A percentile compares a stretch with the other conserved stretches of the same genome.
phyloP scores from a whole-genome alignment of 2,329 filamentous ascomycete species.

The Ceratocystis diversiconidia region DNA sequence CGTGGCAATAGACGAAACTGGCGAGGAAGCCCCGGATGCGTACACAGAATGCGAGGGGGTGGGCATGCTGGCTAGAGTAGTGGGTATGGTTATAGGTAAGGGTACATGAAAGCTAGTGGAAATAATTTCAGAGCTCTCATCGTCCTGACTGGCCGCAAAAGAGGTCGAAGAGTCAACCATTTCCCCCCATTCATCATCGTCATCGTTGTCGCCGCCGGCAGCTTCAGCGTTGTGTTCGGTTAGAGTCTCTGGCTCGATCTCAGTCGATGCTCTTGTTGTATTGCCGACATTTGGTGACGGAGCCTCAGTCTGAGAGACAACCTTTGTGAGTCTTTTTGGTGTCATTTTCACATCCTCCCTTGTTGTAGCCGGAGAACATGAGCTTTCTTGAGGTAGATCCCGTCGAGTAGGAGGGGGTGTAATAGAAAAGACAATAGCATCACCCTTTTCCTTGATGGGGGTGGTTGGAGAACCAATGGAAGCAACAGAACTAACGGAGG shows the following conservation, averaged over 20 bases:
- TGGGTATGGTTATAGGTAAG: slow-evolving; percentile 9
- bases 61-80: slow-evolving; percentile 9
- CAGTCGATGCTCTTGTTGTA: slow-evolving; percentile 10
- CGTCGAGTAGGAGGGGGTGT: neutral
- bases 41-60: slow-evolving; percentile 14
- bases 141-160: neutral
- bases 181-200: slow-evolving; percentile 46
- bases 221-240: slow-evolving; percentile 11
- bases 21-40: slow-evolving; percentile 14
- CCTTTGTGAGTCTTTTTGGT: neutral
- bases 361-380: neutral
- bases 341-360: neutral
- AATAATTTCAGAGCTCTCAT: neutral
- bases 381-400: neutral
- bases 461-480: neutral
- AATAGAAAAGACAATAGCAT: neutral
- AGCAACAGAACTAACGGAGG: slow-evolving; percentile 6
- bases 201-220: slow-evolving; percentile 35
- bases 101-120: neutral
- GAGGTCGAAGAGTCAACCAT: slow-evolving; percentile 30
- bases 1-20: slow-evolving; percentile 7
- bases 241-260: neutral
- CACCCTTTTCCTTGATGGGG: neutral
- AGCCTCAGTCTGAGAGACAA: neutral
- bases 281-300: neutral